Conservation (phyloP, 805 yeast species). For the Candida maltosa region DNA sequence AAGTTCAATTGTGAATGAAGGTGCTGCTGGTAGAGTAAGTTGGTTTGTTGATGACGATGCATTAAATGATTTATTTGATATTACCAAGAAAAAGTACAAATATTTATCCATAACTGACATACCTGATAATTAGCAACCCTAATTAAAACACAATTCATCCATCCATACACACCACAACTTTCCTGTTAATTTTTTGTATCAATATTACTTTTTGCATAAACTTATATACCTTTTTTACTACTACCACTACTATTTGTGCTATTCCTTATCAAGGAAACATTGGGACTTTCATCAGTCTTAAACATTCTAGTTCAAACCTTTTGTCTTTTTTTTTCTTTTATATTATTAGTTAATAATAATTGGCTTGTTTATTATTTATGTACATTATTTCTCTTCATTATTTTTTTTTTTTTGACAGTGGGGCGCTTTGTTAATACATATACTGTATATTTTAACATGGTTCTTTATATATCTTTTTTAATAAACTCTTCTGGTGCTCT, state of each 20-base stretch:
- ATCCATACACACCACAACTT: not conserved
- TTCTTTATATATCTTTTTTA: conserved; percentile 31
- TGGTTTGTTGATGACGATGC: conserved; percentile 98
- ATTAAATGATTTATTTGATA: conserved; percentile 67
- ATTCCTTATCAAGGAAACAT: not conserved
- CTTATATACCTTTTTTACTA: not conserved
- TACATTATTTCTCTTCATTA: not conserved
- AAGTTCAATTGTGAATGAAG: conserved; percentile 87
- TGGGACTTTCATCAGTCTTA: too few relatives aligned
- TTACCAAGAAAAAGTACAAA: conserved; percentile 71
- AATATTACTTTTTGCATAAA: not conserved
- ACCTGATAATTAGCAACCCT: too few relatives aligned
- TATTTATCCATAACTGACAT: conserved; percentile 37
- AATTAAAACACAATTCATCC: not conserved
- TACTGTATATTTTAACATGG: not conserved
- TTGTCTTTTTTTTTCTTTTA: not conserved
- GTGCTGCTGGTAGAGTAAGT: conserved; percentile 93
- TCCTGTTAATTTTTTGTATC: not conserved
- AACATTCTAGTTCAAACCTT: too few relatives aligned
- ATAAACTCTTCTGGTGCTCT: conserved; percentile 60
- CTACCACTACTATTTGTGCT: not conserved
- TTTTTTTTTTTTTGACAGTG: not conserved
- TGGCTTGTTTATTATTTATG: not conserved
- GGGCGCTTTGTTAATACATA: not conserved
- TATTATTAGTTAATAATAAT: not conserved